These are phyloP conservation scores for Bauhinia variegata DNA, from an alignment of 306 rosid species.

Conservation along the genomic window DNA sequence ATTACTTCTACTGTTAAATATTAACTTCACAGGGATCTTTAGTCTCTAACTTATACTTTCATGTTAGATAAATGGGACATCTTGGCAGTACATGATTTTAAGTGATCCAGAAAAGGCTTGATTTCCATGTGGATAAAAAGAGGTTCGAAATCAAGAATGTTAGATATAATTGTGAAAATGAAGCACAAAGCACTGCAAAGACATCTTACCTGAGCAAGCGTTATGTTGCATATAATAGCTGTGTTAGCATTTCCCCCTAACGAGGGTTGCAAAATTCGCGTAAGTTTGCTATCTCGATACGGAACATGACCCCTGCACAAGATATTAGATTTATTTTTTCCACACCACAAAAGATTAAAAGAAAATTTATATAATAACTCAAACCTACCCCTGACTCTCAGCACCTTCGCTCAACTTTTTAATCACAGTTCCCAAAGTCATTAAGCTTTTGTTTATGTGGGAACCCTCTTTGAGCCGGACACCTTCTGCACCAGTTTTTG, in stretches of 20 bases:
- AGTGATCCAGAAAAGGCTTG: constrained; percentile 3
- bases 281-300: constrained; percentile 96
- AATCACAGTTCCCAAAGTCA: constrained; percentile 98
- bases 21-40: not conserved
- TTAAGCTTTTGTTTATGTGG: constrained; percentile 91
- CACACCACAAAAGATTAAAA: constrained; percentile 25
- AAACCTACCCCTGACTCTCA: constrained; percentile 95
- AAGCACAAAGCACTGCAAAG: constrained; percentile 13
- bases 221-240: constrained; percentile 92
- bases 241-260: constrained; percentile 97
- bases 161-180: constrained; percentile 8
- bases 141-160: constrained; percentile 4
- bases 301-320: constrained; percentile 92
- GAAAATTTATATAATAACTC: constrained; percentile 21
- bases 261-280: constrained; percentile 94
- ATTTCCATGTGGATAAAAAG: constrained; percentile 15
- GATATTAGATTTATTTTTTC: constrained; percentile 28
- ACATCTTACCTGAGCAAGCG: constrained; percentile 79
- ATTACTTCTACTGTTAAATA: not conserved
- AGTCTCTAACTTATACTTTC: not conserved
- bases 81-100: constrained; percentile 7
- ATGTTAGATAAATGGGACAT: constrained; percentile 8
- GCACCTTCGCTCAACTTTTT: constrained; percentile 97
- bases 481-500: constrained; percentile 99
- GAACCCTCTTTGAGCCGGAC: constrained; percentile 95